A percentile compares a stretch with the other conserved stretches of the same genome.
Conservation (phyloP, 202 grass and related monocot genomes). For the Digitaria exilis region DNA sequence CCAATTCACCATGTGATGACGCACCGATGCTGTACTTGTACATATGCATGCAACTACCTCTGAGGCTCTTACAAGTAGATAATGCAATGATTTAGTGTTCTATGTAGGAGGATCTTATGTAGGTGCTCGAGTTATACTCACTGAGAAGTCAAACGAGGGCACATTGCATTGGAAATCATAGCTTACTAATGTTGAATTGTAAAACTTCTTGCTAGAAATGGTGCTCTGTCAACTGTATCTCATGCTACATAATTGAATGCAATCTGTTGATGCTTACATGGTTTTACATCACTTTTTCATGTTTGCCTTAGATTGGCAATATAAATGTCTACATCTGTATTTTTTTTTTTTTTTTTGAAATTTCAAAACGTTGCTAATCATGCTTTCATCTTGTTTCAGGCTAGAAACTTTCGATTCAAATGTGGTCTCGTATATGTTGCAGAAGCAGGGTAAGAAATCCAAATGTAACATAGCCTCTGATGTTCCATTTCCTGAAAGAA, state of each 20-base stretch:
- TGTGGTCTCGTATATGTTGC: constrained; percentile 99
- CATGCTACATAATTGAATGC: constrained; percentile 13
- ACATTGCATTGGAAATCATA: constrained; percentile 1
- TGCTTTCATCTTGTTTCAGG: constrained; percentile 58
- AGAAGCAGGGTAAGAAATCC: constrained; percentile 81
- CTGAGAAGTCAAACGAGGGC: background rate
- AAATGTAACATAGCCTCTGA: constrained; percentile 18
- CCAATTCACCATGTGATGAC: background rate
- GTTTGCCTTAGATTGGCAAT: background rate
- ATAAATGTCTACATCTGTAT: constrained; percentile 12
- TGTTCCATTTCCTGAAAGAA: constrained; percentile 36
- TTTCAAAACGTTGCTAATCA: constrained; percentile 17
- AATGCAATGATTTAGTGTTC: background rate
- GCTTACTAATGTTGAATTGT: background rate
- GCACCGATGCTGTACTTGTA: background rate
- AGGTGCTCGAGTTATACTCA: background rate
- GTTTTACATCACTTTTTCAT: constrained; percentile 10
- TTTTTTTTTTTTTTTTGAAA: constrained; percentile 3
- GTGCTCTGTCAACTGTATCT: background rate
- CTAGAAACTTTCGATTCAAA: constrained; percentile 98
- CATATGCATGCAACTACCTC: background rate
- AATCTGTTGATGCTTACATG: constrained; percentile 5
- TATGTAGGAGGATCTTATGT: background rate
- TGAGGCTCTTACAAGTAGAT: background rate
- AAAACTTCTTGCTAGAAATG: constrained; percentile 17